phyloP scores from a whole-genome alignment of 2,329 filamentous ascomycete genomes.

The Colletotrichum kahawae region DNA sequence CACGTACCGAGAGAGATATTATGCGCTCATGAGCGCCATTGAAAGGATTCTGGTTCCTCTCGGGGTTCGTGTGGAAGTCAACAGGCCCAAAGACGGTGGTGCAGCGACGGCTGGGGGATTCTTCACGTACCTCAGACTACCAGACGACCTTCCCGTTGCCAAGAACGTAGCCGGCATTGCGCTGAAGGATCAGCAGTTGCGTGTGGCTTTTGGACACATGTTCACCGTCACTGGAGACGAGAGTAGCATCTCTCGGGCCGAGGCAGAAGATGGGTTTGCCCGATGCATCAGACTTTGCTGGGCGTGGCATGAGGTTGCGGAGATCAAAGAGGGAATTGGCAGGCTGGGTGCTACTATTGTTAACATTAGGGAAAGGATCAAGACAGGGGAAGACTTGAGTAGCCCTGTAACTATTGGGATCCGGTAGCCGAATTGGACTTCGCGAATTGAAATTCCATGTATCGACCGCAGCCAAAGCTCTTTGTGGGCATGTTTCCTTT shows the following conservation, averaged over 20 bases:
- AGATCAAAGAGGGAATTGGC: conserved; percentile 70
- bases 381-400: not conserved
- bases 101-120: conserved; percentile 55
- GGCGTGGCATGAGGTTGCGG: conserved; percentile 71
- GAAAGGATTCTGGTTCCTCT: conserved; percentile 22
- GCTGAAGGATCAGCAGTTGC: conserved; percentile 66
- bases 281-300: conserved; percentile 70
- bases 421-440: not conserved
- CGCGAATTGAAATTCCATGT: accelerated
- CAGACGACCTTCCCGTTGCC: conserved; percentile 28
- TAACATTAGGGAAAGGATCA: not conserved
- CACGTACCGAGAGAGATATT: conserved; percentile 23
- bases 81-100: not conserved
- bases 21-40: conserved; percentile 22
- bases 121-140: conserved; percentile 68
- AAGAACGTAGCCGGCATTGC: conserved; percentile 52
- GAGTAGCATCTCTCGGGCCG: conserved; percentile 38
- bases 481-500: not conserved
- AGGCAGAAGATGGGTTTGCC: conserved; percentile 50
- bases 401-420: not conserved
- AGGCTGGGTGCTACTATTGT: conserved; percentile 50
- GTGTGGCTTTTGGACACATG: conserved; percentile 70
- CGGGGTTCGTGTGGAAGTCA: not conserved
- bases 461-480: accelerated
- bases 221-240: conserved; percentile 71